Evolutionary conservation across 257 asterid species (phyloP), one percentile per base, ranked within the genome.

Genomic region (Rauvolfia tetraphylla): DNA sequence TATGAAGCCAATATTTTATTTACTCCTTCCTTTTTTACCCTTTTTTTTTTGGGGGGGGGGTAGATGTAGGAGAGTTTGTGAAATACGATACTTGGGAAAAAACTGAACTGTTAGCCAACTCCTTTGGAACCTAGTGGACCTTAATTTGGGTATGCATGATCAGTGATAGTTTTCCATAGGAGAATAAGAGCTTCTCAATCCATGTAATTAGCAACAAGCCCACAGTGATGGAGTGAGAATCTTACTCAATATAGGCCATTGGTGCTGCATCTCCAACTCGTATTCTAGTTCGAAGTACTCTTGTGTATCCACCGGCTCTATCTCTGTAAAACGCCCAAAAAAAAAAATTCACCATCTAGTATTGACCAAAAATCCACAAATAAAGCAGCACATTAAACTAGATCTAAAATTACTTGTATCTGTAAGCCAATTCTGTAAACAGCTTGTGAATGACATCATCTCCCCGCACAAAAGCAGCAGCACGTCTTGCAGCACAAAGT

Each of bases 171-270:
- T 51, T 51, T 11, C 57, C 15, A 51, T 51, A 51, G 23, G n/a
- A 51, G 23, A 23, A 3, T 1, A 51, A 51, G 17, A 51, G 57
- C 23, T 51, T 51, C 57, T 51, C 23, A 51, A 51, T 51, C 57
- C 57, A 51, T 51, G 57, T 51, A 70, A 44, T 13, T 27, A 49
- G 57, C 27, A 71, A 27, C 6, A 51, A 14, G 23, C 23, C 5
- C 53, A 8, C 25, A 22, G 34, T 0, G 57, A 3, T 10, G 25
- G 48, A 62, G 57, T 0, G 57, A 41, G 41, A 68, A 53, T 41
- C 95, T 74, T 87, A 92, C 98, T 94, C 98, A 42, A 94, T 92
- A 74, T 92, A 94, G 58, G 98, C 98, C 98, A 94, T 89, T 14
- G 84, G 84, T 4, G 98, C 57, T 97, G 57, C 81, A 85, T 94